Base-by-base conservation (phyloP, 1,284 basidiomycete species). In the Erythrobasidium hasegawianum region DNA sequence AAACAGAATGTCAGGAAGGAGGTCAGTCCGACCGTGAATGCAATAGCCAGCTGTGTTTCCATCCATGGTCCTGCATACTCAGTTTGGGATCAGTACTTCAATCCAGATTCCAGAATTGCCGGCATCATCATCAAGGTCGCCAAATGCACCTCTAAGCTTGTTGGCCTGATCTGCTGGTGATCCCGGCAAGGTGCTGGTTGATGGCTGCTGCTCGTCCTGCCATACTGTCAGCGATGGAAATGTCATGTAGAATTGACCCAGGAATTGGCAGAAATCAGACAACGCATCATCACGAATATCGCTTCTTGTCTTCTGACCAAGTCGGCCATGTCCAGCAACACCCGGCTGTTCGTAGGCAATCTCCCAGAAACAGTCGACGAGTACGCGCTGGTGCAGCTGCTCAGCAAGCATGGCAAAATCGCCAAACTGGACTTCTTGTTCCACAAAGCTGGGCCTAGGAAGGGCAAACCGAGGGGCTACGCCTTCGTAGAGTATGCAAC, bases 361-460 rank as follows among this genome's bases (percentile, higher is more conserved):
- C 81, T 97, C 29, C 85, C 90, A 72, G 84, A 88, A 0, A 83
- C 85, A 1, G 88, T 96, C 39, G 90, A 96, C 79, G 93, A 97
- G 87, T 90, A 91, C 77, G 82, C 89, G 7, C 83, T 97, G 38
- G 83, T 97, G 22, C 88, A 94, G 76, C 79, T 93, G 38, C 97
- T 97, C 78, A 84, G 86, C 49, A 93, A 89, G 78, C 92, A 87
- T 75, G 95, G 95, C 69, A 92, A 89, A 77, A 84, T 97, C 68
- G 84, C 89, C 43, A 91, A 93, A 73, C 84, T 97, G 66, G 95
- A 98, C 77, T 95, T 87, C 76, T 83, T 97, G 72, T 96, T 95
- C 75, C 94, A 98, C 82, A 97, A 95, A 79, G 81, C 86, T 0
- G 95, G 95, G 0, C 83, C 87, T 2, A 79, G 87, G 73, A 91